phyloP scores from a whole-genome alignment of 2,329 filamentous ascomycete genomes.

The Ceratocystis albifundus region DNA sequence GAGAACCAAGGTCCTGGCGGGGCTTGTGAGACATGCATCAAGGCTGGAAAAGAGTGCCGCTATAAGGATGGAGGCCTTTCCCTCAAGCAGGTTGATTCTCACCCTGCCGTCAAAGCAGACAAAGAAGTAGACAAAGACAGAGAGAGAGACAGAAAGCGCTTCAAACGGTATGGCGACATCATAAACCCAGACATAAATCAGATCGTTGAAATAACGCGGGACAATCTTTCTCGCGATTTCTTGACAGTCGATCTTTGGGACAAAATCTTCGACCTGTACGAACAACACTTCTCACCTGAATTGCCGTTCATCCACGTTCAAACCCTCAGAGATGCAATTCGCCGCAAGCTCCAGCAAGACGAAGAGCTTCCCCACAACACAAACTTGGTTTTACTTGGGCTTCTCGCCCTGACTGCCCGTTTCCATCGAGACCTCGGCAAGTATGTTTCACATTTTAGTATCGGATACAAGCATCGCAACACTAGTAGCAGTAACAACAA shows the following conservation, averaged over 20 bases:
- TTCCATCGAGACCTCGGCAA: slow-evolving; percentile 52
- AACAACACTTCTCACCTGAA: slow-evolving; percentile 59
- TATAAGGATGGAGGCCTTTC: slow-evolving; percentile 43
- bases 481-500: too few species aligned
- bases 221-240: slow-evolving; percentile 50
- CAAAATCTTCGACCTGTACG: slow-evolving; percentile 58
- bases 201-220: slow-evolving; percentile 37
- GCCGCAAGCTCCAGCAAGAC: slow-evolving; percentile 24
- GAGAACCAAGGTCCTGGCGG: slow-evolving; percentile 63
- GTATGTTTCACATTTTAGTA: slow-evolving; percentile 36
- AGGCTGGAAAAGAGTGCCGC: slow-evolving; percentile 58
- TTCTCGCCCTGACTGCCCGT: slow-evolving; percentile 57
- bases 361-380: slow-evolving; percentile 36
- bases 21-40: slow-evolving; percentile 63
- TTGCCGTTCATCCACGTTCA: slow-evolving; percentile 59
- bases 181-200: slow-evolving; percentile 32
- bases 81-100: not conserved
- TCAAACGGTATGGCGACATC: slow-evolving; percentile 36
- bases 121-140: slow-evolving; percentile 37
- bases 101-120: slow-evolving; percentile 30
- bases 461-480: not conserved
- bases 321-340: slow-evolving; percentile 38
- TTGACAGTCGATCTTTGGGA: slow-evolving; percentile 56
- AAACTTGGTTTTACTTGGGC: slow-evolving; percentile 51
- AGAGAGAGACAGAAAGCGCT: slow-evolving; percentile 40